Base-by-base conservation (phyloP, 2,329 filamentous ascomycete species). In the Cladosporium sp. region DNA sequence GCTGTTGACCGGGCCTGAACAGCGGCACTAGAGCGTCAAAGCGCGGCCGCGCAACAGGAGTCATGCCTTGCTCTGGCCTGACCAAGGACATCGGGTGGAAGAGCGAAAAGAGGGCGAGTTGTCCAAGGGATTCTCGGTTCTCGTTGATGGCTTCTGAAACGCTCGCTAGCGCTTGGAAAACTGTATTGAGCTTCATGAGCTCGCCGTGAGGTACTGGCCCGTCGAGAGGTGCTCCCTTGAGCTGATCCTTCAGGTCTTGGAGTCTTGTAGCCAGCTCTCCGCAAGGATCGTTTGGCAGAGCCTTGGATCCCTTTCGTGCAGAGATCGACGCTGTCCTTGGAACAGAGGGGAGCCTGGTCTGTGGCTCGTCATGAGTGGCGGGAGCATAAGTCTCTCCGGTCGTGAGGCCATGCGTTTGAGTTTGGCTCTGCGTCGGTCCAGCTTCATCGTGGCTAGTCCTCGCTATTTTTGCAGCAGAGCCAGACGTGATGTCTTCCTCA, bases 71-170 rank as follows among this genome's bases (percentile, higher is more conserved):
- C 18, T 16, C 16, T 13, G n/a, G 14, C 6, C 35, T 19, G n/a
- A 18, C 32, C 14, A 50, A 13, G 2, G 48, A 50, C 13, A 28
- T 16, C 9, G 48, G 48, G n/a, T 50, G 48, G 48, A 50, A 50
- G 32, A 50, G 40, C 7, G 19, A 28, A 16, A 22, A 50, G 7
- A 50, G 31, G 16, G 16, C 35, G 6, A 13, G 8, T 22, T 50
- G 40, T 16, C 19, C n/a, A 1, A 5, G 1, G 7, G 10, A 2
- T 9, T 11, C 40, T 8, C 32, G 33, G 6, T 16, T 37, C 2
- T 50, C 40, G 35, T 52, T 52, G 35, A 52, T 22, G 5, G 43
- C 49, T 42, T 52, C 49, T 14, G 49, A 46, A 7, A 52, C 43
- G 3, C 34, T 19, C n/a, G 49, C 43, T 16, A 52, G 31, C 1